Base-by-base conservation (phyloP, 73 alveolate species). In the Breviolum minutum region DNA sequence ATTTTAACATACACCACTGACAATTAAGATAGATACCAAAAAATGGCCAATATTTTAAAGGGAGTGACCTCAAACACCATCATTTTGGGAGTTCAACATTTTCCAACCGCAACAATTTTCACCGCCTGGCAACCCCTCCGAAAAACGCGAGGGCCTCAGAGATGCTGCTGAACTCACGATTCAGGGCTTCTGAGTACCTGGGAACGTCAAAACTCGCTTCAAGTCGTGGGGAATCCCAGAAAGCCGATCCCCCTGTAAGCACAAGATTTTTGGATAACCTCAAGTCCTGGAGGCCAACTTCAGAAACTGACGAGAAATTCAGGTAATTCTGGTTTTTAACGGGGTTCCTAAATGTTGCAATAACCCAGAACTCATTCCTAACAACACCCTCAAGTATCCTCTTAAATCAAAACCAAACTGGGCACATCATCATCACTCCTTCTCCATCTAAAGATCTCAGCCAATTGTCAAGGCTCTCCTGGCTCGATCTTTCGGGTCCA, bases 371-470 rank as follows among this genome's bases (percentile, higher is more conserved):
- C n/a, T n/a, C n/a, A n/a, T n/a, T n/a, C n/a, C 54, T 40, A 40
- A 40, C 74, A 66, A 66, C 74, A 66, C 6, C 22, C 22, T 66
- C 16, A 66, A 20, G 26, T 66, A 66, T 66, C 22, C 74, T 8
- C 9, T 27, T 8, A 76, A 77, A 7, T 12, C 27, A 22, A n/a
- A 0, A 8, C 3, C 86, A 12, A 77, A 19, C n/a, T 5, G 60
- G 32, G 60, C 96, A 89, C 96, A 70, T 89, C 87, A 89, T 60
- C 96, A 89, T 89, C 62, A 89, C 96, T 20, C 87, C 87, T 63
- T 68, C 87, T 11, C 87, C 74, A 30, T 89, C 96, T 27, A 89
- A 61, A 10, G 76, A 32, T n/a, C 87, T 60, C 76, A 89, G 96
- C 96, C 96, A 89, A 7, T 61, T 62, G 24, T 89, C 96, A 19